phyloP scores from a whole-genome alignment of 345 rosid species.

The Camelina laxa region DNA sequence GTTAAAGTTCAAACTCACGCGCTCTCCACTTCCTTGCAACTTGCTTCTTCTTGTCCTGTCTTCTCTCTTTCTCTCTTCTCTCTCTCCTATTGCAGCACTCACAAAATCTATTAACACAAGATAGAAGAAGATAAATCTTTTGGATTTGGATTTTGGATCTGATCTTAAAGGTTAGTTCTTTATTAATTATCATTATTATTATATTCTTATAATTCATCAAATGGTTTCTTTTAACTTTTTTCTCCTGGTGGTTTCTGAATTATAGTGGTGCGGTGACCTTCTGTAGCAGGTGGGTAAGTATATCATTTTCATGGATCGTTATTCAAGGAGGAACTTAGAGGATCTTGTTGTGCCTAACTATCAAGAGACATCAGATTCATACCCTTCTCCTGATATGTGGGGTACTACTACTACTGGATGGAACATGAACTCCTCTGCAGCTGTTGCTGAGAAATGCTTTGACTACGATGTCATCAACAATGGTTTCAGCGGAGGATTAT shows the following conservation, averaged over 20 bases:
- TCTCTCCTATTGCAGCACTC: conserved; percentile 8
- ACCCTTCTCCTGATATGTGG: conserved; percentile 42
- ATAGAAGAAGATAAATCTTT: conserved; percentile 8
- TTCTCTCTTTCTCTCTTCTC: neutral
- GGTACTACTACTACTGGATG: conserved; percentile 17
- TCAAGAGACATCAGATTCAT: conserved; percentile 45
- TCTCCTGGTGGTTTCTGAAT: neutral
- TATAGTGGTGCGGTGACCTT: neutral
- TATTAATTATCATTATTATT: neutral
- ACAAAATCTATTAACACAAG: conserved; percentile 16
- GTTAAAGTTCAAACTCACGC: conserved; percentile 28
- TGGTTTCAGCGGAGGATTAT: conserved; percentile 46
- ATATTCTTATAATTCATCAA: neutral
- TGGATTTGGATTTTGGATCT: neutral
- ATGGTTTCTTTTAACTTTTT: neutral
- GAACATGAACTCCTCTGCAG: conserved; percentile 35
- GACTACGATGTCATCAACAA: conserved; percentile 45
- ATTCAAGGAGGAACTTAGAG: conserved; percentile 34
- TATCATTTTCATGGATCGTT: conserved; percentile 37
- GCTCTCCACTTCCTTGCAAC: conserved; percentile 34
- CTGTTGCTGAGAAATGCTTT: conserved; percentile 36
- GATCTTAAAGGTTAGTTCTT: conserved; percentile 21
- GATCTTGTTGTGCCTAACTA: conserved; percentile 45
- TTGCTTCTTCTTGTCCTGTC: neutral
- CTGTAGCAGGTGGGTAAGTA: conserved; percentile 9